Conservation (phyloP, 106 monocot species). For the Allium fistulosum region DNA sequence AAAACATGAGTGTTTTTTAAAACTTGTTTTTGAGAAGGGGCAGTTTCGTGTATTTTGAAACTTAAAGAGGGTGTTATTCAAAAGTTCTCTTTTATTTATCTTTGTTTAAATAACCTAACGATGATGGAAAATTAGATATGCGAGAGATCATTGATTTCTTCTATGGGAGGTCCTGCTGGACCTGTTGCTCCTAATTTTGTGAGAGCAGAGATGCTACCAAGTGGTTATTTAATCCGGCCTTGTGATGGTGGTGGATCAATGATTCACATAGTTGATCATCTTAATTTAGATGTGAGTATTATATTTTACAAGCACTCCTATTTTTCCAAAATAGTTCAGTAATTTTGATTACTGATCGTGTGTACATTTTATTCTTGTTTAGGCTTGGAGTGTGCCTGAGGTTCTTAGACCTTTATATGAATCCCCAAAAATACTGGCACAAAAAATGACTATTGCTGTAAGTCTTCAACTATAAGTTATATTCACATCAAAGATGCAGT, state of each 20-base stretch:
- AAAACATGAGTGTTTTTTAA: too few relatives aligned
- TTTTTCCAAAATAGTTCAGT: not conserved
- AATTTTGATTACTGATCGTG: not conserved
- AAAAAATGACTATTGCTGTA: constrained; percentile 93
- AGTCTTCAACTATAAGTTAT: not conserved
- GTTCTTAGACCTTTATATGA: constrained; percentile 88
- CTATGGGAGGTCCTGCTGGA: constrained; percentile 72
- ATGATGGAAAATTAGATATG: constrained; percentile 39
- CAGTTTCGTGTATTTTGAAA: too few relatives aligned
- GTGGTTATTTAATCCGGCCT: constrained; percentile 93
- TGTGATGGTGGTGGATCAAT: constrained; percentile 98
- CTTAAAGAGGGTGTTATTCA: too few relatives aligned
- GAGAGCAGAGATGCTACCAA: constrained; percentile 93
- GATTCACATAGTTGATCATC: constrained; percentile 98
- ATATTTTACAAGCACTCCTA: not conserved
- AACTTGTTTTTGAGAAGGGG: too few relatives aligned
- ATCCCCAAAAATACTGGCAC: constrained; percentile 82
- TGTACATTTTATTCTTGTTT: not conserved
- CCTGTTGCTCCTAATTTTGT: constrained; percentile 67
- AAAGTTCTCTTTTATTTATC: not conserved
- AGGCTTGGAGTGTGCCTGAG: constrained; percentile 95
- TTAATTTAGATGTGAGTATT: constrained; percentile 80
- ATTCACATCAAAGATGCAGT: not conserved
- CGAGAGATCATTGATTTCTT: constrained; percentile 72
- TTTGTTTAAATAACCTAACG: too few relatives aligned